A percentile compares a stretch with the other conserved stretches of the same genome.
phyloP scores from a whole-genome alignment of 306 rosid genomes.

The Pachyrhizus erosus region DNA sequence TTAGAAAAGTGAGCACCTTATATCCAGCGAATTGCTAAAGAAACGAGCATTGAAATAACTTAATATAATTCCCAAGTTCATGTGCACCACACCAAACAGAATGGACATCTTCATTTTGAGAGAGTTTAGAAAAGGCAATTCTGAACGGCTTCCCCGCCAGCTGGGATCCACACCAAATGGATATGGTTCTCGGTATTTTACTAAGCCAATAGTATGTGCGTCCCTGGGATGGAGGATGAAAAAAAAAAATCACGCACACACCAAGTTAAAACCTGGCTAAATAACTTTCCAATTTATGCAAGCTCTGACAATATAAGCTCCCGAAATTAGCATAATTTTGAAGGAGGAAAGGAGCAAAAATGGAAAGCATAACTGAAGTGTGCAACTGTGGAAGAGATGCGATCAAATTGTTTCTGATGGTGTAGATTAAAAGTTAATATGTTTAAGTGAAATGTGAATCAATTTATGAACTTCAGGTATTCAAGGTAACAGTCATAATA shows the following conservation, averaged over 20 bases:
- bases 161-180: slow-evolving; percentile 97
- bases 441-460: background rate
- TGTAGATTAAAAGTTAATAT: background rate
- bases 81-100: slow-evolving; percentile 80
- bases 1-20: slow-evolving; percentile 58
- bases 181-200: slow-evolving; percentile 75
- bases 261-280: slow-evolving; percentile 22
- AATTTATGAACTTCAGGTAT: background rate
- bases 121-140: slow-evolving; percentile 81
- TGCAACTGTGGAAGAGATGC: background rate
- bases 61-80: slow-evolving; percentile 84
- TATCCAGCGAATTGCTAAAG: slow-evolving; percentile 72
- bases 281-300: slow-evolving; percentile 10
- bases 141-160: slow-evolving; percentile 96
- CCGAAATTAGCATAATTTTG: background rate
- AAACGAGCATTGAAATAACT: slow-evolving; percentile 85
- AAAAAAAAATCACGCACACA: slow-evolving; percentile 14
- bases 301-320: background rate
- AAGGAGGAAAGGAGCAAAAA: background rate
- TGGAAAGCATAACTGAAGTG: background rate
- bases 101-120: slow-evolving; percentile 95
- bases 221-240: slow-evolving; percentile 60
- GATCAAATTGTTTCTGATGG: background rate
- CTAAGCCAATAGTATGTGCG: slow-evolving; percentile 70
- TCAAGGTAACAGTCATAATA: background rate